Conservation (phyloP, 139 green algal genomes). For the Chlamydomonas sp. region DNA sequence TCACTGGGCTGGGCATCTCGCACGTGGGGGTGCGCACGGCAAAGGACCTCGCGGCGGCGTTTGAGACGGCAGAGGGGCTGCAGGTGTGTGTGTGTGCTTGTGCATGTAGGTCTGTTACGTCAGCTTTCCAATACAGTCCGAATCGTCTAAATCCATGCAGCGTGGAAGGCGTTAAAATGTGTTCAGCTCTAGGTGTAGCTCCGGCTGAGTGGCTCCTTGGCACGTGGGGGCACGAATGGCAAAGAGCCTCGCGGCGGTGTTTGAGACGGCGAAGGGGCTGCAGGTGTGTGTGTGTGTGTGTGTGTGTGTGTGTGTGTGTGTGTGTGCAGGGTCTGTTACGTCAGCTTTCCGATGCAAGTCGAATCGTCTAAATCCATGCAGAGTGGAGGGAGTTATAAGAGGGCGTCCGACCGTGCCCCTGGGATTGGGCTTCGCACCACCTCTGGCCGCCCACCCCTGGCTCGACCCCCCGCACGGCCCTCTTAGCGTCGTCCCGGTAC, state of each 20-base stretch:
- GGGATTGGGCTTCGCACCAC: too few relatives aligned
- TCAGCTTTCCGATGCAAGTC: too few relatives aligned
- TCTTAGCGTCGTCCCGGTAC: too few relatives aligned
- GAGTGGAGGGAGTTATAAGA: neutral
- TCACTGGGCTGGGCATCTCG: slow-evolving; percentile 26
- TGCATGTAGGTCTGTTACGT: too few relatives aligned
- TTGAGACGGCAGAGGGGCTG: slow-evolving; percentile 2
- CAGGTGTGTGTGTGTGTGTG: slow-evolving; percentile 9
- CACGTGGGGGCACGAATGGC: neutral
- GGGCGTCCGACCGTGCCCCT: too few relatives aligned
- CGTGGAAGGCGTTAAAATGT: neutral
- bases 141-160: neutral
- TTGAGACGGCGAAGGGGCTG: neutral
- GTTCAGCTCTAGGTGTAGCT: neutral
- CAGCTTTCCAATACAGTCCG: too few relatives aligned
- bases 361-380: neutral
- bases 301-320: too few relatives aligned
- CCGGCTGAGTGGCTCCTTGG: neutral
- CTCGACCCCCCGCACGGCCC: too few relatives aligned
- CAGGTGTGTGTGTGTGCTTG: slow-evolving; percentile 9
- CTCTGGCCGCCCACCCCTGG: too few relatives aligned
- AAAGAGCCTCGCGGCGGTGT: neutral
- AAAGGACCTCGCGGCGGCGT: slow-evolving; percentile 15
- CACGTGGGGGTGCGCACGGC: slow-evolving; percentile 21
- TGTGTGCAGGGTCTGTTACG: too few relatives aligned